Percentiles rank a stretch among this genome's conserved stretches.
Evolutionary conservation across 2,329 filamentous ascomycete species (phyloP).

Genomic region (Madurella fahalii): DNA sequence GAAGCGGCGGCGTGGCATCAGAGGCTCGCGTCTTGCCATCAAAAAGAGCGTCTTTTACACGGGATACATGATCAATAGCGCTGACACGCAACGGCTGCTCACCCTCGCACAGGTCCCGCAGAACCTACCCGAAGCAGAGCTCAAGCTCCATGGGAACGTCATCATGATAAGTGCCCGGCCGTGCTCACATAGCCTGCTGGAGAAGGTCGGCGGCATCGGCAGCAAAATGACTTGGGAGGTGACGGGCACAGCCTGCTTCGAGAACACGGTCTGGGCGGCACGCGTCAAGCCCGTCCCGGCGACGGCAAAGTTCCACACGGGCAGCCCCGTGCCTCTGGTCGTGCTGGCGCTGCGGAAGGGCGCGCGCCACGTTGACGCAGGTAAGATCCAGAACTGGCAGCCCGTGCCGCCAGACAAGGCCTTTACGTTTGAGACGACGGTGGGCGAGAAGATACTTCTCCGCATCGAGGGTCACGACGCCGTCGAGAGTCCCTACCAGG

Average conservation of each 20-base stretch:
- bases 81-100: slow-evolving; percentile 69
- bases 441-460: slow-evolving; percentile 82
- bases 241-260: slow-evolving; percentile 66
- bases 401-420: slow-evolving; percentile 66
- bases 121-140: slow-evolving; percentile 61
- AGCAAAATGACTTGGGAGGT: slow-evolving; percentile 81
- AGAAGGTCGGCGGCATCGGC: slow-evolving; percentile 83
- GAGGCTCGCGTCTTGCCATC: slow-evolving; percentile 57
- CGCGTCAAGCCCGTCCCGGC: slow-evolving; percentile 68
- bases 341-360: slow-evolving; percentile 77
- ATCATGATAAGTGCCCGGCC: slow-evolving; percentile 83
- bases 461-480: slow-evolving; percentile 70
- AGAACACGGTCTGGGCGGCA: slow-evolving; percentile 85
- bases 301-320: slow-evolving; percentile 67
- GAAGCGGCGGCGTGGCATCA: slow-evolving; percentile 33
- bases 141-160: slow-evolving; percentile 81
- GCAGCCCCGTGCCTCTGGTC: slow-evolving; percentile 72
- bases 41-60: slow-evolving; percentile 89
- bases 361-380: slow-evolving; percentile 72
- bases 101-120: slow-evolving; percentile 63
- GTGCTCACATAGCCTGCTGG: slow-evolving; percentile 66
- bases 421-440: slow-evolving; percentile 74
- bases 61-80: slow-evolving; percentile 74
- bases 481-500: slow-evolving; percentile 46
- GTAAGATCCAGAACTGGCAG: slow-evolving; percentile 79